Evolutionary conservation across 164 flowering plant species (phyloP).

Genomic region (Magnolia sinica): DNA sequence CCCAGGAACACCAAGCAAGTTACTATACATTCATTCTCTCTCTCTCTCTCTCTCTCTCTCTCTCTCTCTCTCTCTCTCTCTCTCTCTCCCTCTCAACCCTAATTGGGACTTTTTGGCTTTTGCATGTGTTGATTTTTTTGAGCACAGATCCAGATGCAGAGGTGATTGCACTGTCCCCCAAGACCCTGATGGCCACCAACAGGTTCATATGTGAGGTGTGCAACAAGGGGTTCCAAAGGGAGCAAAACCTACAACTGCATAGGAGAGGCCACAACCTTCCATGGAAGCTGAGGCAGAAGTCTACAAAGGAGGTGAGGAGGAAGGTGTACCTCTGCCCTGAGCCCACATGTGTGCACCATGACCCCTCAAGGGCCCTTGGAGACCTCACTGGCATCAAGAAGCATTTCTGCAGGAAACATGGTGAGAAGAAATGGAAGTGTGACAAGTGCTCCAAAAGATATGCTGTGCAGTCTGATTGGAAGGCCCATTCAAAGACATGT

Average conservation of each 20-base stretch:
- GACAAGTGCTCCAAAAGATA: slow-evolving; percentile 85
- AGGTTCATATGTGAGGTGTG: slow-evolving; percentile 93
- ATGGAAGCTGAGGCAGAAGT: slow-evolving; percentile 90
- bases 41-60: no score
- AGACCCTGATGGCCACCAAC: slow-evolving; percentile 94
- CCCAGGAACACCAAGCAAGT: slow-evolving; percentile 84
- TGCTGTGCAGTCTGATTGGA: slow-evolving; percentile 95
- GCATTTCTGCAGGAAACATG: slow-evolving; percentile 85
- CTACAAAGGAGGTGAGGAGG: slow-evolving; percentile 63
- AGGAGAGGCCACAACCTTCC: slow-evolving; percentile 95
- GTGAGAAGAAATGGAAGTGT: slow-evolving; percentile 95
- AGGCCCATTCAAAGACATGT: slow-evolving; percentile 87
- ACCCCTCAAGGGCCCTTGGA: slow-evolving; percentile 83
- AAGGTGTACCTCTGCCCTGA: slow-evolving; percentile 89
- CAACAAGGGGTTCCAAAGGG: slow-evolving; percentile 93
- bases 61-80: neutral
- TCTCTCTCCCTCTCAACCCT: neutral
- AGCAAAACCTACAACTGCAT: slow-evolving; percentile 87
- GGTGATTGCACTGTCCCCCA: slow-evolving; percentile 85
- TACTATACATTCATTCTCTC: slow-evolving; percentile 2
- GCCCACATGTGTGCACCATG: slow-evolving; percentile 87
- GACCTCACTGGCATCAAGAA: slow-evolving; percentile 94
- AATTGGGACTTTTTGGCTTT: slow-evolving; percentile 8
- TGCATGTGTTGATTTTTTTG: slow-evolving; percentile 14
- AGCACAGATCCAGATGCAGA: slow-evolving; percentile 85